phyloP scores from a whole-genome alignment of 441 rosid species.

The Breynia disticha region DNA sequence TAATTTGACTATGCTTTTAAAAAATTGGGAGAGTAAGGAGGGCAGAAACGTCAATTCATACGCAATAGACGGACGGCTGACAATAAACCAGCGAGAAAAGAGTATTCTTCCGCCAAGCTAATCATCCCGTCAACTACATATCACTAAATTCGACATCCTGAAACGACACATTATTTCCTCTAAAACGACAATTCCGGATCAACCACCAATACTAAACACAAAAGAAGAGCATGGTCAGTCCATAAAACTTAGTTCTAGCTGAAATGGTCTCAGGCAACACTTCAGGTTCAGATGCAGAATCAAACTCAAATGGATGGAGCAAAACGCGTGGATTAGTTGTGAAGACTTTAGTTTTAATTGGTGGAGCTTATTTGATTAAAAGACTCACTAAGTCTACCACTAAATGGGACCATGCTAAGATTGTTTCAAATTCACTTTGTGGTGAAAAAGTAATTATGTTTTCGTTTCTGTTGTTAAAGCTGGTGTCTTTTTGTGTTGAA shows the following conservation, averaged over 20 bases:
- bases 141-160: too few species aligned
- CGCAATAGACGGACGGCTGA: too few species aligned
- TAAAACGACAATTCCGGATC: background rate
- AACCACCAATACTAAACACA: too few species aligned
- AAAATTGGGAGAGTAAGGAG: too few species aligned
- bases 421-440: constrained; percentile 61
- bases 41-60: too few species aligned
- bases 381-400: constrained; percentile 85
- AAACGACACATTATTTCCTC: too few species aligned
- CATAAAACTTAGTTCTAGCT: background rate
- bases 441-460: constrained; percentile 56
- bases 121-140: too few species aligned
- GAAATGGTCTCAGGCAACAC: constrained; percentile 28
- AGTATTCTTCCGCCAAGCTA: background rate
- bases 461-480: background rate
- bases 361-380: constrained; percentile 71
- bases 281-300: constrained; percentile 29
- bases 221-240: background rate
- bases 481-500: constrained; percentile 4
- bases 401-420: constrained; percentile 80
- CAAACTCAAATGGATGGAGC: constrained; percentile 70
- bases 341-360: constrained; percentile 59
- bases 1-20: too few species aligned
- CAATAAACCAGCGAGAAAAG: background rate
- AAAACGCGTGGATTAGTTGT: constrained; percentile 54